Percentiles rank a stretch among this genome's conserved stretches.
phyloP scores from a whole-genome alignment of 1,139 yeast genomes.

The Protomyces lactucae-debilis region DNA sequence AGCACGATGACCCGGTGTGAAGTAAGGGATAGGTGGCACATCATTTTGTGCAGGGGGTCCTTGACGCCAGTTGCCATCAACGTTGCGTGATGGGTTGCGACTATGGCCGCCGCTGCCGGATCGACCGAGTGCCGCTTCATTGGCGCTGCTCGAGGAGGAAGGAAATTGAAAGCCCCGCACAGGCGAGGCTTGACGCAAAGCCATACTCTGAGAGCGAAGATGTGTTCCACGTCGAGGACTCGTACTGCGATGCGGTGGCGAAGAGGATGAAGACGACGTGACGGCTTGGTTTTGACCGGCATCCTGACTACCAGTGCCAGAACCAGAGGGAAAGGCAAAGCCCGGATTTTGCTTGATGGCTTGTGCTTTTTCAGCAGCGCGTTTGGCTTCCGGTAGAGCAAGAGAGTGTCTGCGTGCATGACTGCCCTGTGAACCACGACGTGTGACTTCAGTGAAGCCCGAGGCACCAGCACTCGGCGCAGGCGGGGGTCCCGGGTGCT shows the following conservation, averaged over 20 bases:
- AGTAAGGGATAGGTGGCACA: constrained; percentile 38
- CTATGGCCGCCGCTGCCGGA: constrained; percentile 45
- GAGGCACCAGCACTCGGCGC: constrained; percentile 27
- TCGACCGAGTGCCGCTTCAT: constrained; percentile 32
- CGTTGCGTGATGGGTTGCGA: constrained; percentile 55
- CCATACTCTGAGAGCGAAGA: constrained; percentile 33
- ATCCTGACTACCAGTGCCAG: constrained; percentile 19
- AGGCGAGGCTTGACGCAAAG: constrained; percentile 36
- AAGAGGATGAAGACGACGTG: constrained; percentile 10
- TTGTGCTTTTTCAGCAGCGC: constrained; percentile 91
- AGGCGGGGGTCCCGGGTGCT: constrained; percentile 14
- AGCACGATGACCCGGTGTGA: constrained; percentile 76
- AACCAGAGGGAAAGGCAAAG: constrained; percentile 31
- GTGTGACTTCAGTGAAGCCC: constrained; percentile 24
- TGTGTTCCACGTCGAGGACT: constrained; percentile 27
- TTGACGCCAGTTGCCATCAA: constrained; percentile 44
- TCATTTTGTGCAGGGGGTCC: constrained; percentile 28
- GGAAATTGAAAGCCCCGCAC: constrained; percentile 33
- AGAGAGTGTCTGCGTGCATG: constrained; percentile 88
- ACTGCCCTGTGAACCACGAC: constrained; percentile 50
- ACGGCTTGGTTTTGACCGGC: not conserved
- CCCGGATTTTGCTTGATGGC: constrained; percentile 43
- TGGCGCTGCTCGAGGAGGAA: constrained; percentile 46
- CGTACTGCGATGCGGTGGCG: constrained; percentile 26
- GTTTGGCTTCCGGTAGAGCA: constrained; percentile 90